These are phyloP conservation scores for Juglanconis sp. DNA, from an alignment of 2,329 filamentous ascomycete genomes.

Conservation along the genomic window DNA sequence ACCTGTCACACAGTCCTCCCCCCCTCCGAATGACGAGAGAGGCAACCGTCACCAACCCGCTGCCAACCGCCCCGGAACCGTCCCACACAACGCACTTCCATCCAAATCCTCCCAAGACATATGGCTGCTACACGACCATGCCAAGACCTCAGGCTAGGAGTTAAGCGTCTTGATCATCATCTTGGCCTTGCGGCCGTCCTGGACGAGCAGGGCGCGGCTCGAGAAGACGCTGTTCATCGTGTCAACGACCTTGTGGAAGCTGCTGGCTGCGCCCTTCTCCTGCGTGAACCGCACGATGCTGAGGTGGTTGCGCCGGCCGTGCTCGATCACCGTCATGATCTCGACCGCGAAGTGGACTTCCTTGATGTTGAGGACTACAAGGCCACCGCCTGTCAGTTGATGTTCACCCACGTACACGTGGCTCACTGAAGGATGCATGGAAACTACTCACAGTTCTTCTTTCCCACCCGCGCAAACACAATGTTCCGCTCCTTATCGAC, in stretches of 20 bases:
- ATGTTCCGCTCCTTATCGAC: conserved; percentile 77
- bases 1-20: no score
- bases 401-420: not conserved
- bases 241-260: conserved; percentile 79
- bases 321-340: conserved; percentile 84
- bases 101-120: not conserved
- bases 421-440: not conserved
- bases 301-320: conserved; percentile 71
- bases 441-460: conserved; percentile 69
- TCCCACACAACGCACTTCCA: not conserved
- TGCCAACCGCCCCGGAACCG: not conserved
- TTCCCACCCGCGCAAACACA: conserved; percentile 73
- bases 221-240: conserved; percentile 69
- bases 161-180: conserved; percentile 72
- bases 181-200: conserved; percentile 62
- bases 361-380: conserved; percentile 73
- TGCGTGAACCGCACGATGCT: conserved; percentile 84
- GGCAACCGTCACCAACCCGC: no score
- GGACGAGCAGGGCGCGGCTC: conserved; percentile 63
- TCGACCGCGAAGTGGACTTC: conserved; percentile 86
- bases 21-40: no score
- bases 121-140: not conserved
- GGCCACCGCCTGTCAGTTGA: not conserved
- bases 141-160: conserved; percentile 30
- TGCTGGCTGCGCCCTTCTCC: conserved; percentile 85